phyloP scores from a whole-genome alignment of 192 early-diverging fungal genomes.

The Umbelopsis ramanniana region DNA sequence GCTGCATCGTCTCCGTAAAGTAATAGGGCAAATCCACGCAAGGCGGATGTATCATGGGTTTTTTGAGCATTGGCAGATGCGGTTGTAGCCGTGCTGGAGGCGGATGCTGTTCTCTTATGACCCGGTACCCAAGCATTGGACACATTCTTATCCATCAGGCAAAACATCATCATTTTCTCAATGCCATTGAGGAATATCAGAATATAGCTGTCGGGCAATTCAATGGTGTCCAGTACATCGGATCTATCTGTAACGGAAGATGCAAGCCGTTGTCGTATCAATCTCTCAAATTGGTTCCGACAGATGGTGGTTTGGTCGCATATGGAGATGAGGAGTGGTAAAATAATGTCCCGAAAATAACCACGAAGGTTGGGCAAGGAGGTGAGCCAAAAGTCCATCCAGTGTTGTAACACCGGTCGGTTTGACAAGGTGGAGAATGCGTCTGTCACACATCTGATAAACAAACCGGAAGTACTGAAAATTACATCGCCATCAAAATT shows the following conservation, averaged over 20 bases:
- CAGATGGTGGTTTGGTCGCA: conserved; percentile 62
- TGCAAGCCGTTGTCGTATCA: conserved; percentile 20
- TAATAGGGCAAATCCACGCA: conserved; percentile 21
- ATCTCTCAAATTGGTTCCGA: conserved; percentile 26
- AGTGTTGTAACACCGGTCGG: conserved; percentile 71
- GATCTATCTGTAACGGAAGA: not conserved
- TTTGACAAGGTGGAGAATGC: conserved; percentile 63
- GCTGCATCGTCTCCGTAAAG: conserved; percentile 18
- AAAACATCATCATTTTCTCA: conserved; percentile 60
- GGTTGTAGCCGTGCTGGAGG: not conserved
- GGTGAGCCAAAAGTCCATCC: conserved; percentile 75
- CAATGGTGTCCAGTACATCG: not conserved
- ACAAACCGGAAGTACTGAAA: conserved; percentile 27
- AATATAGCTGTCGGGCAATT: conserved; percentile 52
- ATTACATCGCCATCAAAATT: not conserved
- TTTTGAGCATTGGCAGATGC: not conserved
- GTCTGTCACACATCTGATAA: conserved; percentile 62
- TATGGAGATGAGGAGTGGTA: conserved; percentile 64
- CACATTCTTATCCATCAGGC: conserved; percentile 46
- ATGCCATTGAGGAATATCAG: conserved; percentile 57
- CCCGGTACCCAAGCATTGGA: conserved; percentile 36
- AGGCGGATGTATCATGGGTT: conserved; percentile 5
- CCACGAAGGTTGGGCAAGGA: conserved; percentile 63
- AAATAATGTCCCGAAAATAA: conserved; percentile 63
- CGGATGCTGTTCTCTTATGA: conserved; percentile 4